Evolutionary conservation across 345 rosid species (phyloP).

Genomic region (Citrus hindsii): DNA sequence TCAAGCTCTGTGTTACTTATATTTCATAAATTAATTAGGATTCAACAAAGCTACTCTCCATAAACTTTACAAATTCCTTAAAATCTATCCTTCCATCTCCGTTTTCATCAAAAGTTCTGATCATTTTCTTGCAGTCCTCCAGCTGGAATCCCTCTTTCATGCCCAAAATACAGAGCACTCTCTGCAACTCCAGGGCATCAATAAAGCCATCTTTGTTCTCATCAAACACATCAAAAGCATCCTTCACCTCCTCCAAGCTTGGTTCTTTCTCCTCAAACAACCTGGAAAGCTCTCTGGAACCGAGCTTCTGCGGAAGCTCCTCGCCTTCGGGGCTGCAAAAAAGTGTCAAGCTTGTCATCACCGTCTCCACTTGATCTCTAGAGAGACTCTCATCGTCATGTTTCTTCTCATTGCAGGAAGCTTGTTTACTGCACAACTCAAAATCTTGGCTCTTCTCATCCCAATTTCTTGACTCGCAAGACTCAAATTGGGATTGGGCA

Average conservation of each 20-base stretch:
- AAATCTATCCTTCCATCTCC: slow-evolving; percentile 68
- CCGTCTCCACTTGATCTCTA: slow-evolving; percentile 57
- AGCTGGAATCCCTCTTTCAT: slow-evolving; percentile 42
- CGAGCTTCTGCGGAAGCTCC: slow-evolving; percentile 32
- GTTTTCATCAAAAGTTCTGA: slow-evolving; percentile 48
- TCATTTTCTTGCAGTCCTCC: slow-evolving; percentile 64
- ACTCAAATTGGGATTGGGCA: slow-evolving; percentile 22
- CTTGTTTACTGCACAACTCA: slow-evolving; percentile 20
- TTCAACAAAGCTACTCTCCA: slow-evolving; percentile 58
- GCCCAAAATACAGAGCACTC: slow-evolving; percentile 51
- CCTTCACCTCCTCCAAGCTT: slow-evolving; percentile 69
- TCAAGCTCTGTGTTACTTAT: background rate
- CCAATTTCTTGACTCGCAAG: slow-evolving; percentile 8
- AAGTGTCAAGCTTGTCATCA: slow-evolving; percentile 63
- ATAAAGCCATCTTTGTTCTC: slow-evolving; percentile 73
- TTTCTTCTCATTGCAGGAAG: background rate
- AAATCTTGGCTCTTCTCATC: slow-evolving; percentile 24
- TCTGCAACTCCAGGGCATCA: slow-evolving; percentile 68
- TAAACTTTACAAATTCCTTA: slow-evolving; percentile 61
- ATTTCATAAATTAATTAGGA: background rate
- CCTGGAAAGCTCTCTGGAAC: slow-evolving; percentile 39
- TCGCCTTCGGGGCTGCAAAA: slow-evolving; percentile 33
- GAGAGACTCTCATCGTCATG: slow-evolving; percentile 26
- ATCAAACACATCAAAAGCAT: slow-evolving; percentile 80
- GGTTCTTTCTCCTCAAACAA: slow-evolving; percentile 80